Percentiles rank a stretch among this genome's conserved stretches.
Evolutionary conservation across 2,329 filamentous ascomycete species (phyloP).

Genomic region (Nannizziopsis arthrosporioides): DNA sequence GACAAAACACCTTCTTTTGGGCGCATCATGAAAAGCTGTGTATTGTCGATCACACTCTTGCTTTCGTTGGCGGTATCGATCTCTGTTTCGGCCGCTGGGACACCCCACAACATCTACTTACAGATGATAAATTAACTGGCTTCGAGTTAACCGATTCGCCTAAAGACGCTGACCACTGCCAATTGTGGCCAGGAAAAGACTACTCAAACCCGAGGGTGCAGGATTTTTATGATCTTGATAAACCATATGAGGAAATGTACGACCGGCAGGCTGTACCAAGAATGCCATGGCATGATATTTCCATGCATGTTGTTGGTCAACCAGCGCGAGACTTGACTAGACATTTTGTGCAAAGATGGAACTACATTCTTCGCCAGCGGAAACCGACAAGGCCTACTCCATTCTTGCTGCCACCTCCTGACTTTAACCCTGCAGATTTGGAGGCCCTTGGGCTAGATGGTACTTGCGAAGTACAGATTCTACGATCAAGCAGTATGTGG

Average conservation of each 20-base stretch:
- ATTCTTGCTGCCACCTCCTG: conserved; percentile 83
- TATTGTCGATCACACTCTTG: conserved; percentile 80
- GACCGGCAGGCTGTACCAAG: conserved; percentile 83
- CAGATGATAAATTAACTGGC: conserved; percentile 77
- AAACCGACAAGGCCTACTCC: conserved; percentile 89
- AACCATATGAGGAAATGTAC: conserved; percentile 92
- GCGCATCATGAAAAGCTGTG: conserved; percentile 98
- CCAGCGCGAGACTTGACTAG: conserved; percentile 90
- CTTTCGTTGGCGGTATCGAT: conserved; percentile 93
- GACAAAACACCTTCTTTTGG: conserved; percentile 99
- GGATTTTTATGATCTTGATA: conserved; percentile 82
- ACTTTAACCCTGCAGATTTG: conserved; percentile 75
- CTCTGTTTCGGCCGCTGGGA: conserved; percentile 96
- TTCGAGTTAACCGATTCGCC: conserved; percentile 54
- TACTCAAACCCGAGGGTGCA: conserved; percentile 97
- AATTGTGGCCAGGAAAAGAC: conserved; percentile 90
- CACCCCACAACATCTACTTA: conserved; percentile 66
- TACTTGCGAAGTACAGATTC: conserved; percentile 90
- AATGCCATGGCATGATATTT: conserved; percentile 97
- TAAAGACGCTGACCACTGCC: conserved; percentile 78
- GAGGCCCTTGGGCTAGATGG: conserved; percentile 80
- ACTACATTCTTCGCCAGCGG: conserved; percentile 83
- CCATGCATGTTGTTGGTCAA: conserved; percentile 78
- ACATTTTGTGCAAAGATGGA: conserved; percentile 91
- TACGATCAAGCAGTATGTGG: conserved; percentile 69